Evolutionary conservation across 306 rosid species (phyloP).

Genomic region (Erythrophleum fordii): DNA sequence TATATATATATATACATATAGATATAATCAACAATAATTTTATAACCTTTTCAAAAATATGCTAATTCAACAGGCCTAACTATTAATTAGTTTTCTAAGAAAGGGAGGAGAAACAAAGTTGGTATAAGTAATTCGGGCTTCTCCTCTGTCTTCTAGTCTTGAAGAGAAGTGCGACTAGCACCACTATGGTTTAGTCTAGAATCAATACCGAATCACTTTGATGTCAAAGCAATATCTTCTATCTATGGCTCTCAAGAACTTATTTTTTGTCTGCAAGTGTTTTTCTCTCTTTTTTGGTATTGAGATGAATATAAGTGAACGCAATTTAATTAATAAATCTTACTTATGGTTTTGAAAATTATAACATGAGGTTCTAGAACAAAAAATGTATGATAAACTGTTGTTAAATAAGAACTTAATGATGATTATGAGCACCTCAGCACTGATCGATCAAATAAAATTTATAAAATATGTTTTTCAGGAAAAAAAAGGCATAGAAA

Average conservation of each 20-base stretch:
- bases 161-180: background rate
- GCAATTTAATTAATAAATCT: too few species aligned
- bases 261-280: too few species aligned
- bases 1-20: too few species aligned
- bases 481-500: background rate
- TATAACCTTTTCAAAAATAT: background rate
- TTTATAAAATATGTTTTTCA: too few species aligned
- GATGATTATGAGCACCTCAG: too few species aligned
- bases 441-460: too few species aligned
- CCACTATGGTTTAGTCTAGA: background rate
- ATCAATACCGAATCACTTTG: background rate
- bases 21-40: background rate
- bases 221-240: background rate
- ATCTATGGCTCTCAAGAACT: background rate
- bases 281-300: too few species aligned
- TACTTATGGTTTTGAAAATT: too few species aligned
- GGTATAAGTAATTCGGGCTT: background rate
- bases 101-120: background rate
- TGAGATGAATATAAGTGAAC: too few species aligned
- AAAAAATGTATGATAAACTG: too few species aligned
- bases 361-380: background rate
- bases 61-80: conserved; percentile 29
- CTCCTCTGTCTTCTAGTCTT: background rate
- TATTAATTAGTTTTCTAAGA: conserved; percentile 3
- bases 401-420: too few species aligned